Evolutionary conservation across 768 basidiomycete species (phyloP).

Genomic region (Tricholoma sp.): DNA sequence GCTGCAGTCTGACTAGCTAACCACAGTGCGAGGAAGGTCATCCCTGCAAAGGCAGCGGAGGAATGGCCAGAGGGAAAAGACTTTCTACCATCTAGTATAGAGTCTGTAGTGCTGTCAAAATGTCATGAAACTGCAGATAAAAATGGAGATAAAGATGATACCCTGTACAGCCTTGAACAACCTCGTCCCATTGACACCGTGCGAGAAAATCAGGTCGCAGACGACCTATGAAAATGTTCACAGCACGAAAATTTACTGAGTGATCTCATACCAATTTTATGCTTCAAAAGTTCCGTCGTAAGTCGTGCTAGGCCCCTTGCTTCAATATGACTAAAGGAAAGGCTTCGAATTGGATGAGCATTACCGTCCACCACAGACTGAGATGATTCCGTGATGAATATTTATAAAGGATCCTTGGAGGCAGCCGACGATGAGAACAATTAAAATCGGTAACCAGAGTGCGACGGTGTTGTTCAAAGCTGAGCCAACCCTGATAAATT

Average conservation of each 20-base stretch:
- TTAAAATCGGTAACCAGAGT: conserved; percentile 38
- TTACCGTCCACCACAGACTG: conserved; percentile 38
- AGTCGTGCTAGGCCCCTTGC: conserved; percentile 38
- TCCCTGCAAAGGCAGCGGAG: conserved; percentile 60
- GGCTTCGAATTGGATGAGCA: conserved; percentile 6
- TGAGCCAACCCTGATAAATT: conserved; percentile 44
- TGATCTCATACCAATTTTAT: conserved; percentile 43
- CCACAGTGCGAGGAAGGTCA: conserved; percentile 58
- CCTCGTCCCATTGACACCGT: conserved; percentile 57
- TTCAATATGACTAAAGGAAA: conserved; percentile 4
- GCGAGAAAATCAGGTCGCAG: conserved; percentile 65
- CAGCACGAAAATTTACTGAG: conserved; percentile 2
- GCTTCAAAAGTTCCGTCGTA: conserved; percentile 49
- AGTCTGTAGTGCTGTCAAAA: conserved; percentile 25
- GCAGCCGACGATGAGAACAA: conserved; percentile 32
- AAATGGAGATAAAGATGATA: conserved; percentile 16
- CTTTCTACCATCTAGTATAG: conserved; percentile 44
- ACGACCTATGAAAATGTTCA: conserved; percentile 29
- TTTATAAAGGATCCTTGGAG: conserved; percentile 41
- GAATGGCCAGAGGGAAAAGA: conserved; percentile 73
- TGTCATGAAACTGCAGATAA: conserved; percentile 3
- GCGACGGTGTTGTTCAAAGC: conserved; percentile 42
- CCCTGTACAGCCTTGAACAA: conserved; percentile 50
- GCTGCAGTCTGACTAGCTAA: conserved; percentile 62
- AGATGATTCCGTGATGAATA: conserved; percentile 55